A percentile compares a stretch with the other conserved stretches of the same genome.
These are phyloP conservation scores for Castanopsis chinensis DNA, from an alignment of 306 rosid species.

Conservation along the genomic window DNA sequence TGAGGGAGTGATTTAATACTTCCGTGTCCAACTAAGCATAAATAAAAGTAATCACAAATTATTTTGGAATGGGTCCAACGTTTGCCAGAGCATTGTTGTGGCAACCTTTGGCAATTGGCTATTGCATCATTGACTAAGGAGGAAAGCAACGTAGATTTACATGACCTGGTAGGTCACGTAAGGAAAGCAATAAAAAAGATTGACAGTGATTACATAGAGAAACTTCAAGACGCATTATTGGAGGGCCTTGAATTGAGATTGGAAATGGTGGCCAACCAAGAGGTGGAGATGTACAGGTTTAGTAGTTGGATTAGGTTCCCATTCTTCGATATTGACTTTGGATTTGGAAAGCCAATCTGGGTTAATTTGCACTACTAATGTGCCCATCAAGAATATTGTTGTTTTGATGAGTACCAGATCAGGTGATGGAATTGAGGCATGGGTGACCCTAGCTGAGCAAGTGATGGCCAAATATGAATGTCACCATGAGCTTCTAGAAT, in stretches of 20 bases:
- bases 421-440: slow-evolving; percentile 5
- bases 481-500: too few relatives aligned
- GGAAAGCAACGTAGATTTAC: not conserved
- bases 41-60: too few relatives aligned
- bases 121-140: not conserved
- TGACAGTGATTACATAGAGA: not conserved
- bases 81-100: slow-evolving; percentile 13
- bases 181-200: slow-evolving; percentile 2
- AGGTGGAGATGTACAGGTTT: slow-evolving; percentile 15
- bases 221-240: slow-evolving; percentile 2
- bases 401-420: slow-evolving; percentile 6
- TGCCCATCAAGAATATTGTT: slow-evolving; percentile 8
- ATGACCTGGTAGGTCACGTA: not conserved
- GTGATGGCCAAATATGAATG: too few relatives aligned
- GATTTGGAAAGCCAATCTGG: slow-evolving; percentile 23
- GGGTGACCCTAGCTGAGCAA: too few relatives aligned
- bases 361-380: slow-evolving; percentile 8
- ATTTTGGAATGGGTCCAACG: not conserved
- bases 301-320: slow-evolving; percentile 22
- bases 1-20: too few relatives aligned
- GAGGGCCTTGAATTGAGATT: not conserved
- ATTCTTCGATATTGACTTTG: slow-evolving; percentile 14
- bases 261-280: not conserved
- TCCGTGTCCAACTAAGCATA: too few relatives aligned
- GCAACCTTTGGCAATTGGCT: slow-evolving; percentile 13